A percentile compares a stretch with the other conserved stretches of the same genome.
Evolutionary conservation across 306 rosid species (phyloP).

Genomic region (Fragaria ananassa): DNA sequence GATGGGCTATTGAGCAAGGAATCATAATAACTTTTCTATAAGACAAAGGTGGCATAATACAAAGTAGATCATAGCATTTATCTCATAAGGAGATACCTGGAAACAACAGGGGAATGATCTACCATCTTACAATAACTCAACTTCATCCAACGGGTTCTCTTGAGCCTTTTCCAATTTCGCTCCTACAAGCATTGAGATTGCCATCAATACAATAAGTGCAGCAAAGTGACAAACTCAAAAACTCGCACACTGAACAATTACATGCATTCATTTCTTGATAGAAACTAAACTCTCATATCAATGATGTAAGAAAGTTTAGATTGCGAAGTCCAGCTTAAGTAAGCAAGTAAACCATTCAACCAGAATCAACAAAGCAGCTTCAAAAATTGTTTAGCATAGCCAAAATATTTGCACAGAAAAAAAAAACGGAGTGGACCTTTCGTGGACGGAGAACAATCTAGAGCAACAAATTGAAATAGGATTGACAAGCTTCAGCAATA

Average conservation of each 20-base stretch:
- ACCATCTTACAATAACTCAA: conserved; percentile 50
- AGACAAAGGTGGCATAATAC: conserved; percentile 64
- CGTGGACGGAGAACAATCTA: background rate
- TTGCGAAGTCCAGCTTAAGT: background rate
- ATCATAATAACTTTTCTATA: conserved; percentile 49
- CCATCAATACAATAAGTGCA: conserved; percentile 21
- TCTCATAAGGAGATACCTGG: conserved; percentile 50
- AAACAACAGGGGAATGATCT: conserved; percentile 45
- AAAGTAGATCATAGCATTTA: conserved; percentile 60
- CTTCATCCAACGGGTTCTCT: conserved; percentile 51
- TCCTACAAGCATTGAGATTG: conserved; percentile 40
- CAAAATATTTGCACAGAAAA: background rate
- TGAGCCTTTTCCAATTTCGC: conserved; percentile 31
- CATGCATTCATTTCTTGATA: background rate
- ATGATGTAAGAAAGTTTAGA: background rate
- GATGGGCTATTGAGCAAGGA: conserved; percentile 34
- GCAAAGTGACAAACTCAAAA: background rate
- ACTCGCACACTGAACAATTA: background rate
- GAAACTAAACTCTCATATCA: background rate
- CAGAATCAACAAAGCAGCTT: background rate
- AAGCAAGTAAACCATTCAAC: background rate
- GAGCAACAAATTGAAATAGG: background rate
- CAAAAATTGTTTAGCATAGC: background rate
- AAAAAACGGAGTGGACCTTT: background rate
- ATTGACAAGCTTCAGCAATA: background rate